Conservation (phyloP, 2,329 filamentous ascomycete species). For the Penicillium palitans region DNA sequence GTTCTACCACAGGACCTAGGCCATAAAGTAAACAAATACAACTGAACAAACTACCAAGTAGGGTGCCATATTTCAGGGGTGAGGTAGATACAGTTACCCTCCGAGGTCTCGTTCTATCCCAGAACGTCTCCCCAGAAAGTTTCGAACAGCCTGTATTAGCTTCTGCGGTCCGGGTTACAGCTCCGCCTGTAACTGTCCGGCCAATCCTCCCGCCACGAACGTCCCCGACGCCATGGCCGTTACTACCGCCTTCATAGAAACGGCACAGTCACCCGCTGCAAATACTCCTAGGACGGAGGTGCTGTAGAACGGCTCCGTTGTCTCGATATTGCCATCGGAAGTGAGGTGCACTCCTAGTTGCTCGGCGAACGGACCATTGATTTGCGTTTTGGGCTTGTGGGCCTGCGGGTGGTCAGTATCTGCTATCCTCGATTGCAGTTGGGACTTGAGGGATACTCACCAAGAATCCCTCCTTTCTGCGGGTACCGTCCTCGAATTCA, state of each 20-base stretch:
- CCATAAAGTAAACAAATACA: too few species aligned
- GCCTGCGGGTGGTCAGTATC: neutral
- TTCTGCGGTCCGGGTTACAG: neutral
- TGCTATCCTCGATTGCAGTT: neutral
- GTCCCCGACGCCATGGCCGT: neutral
- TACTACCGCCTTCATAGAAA: neutral
- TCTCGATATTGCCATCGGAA: neutral
- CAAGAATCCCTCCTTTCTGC: neutral
- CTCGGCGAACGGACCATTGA: neutral
- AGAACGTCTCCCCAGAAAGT: too few species aligned
- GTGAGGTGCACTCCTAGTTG: neutral
- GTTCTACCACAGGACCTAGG: too few species aligned
- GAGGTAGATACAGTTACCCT: too few species aligned
- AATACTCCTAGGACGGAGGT: neutral
- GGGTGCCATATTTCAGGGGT: too few species aligned
- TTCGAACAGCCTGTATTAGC: neutral
- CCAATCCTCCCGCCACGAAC: neutral
- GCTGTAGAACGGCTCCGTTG: neutral
- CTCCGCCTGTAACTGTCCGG: neutral
- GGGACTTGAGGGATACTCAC: neutral
- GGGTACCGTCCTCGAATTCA: neutral
- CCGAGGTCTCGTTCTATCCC: too few species aligned
- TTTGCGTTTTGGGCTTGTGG: neutral
- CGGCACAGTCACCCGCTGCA: neutral
- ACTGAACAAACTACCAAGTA: too few species aligned